phyloP scores from a whole-genome alignment of 1,284 basidiomycete species.

The Wolfiporia cocos region DNA sequence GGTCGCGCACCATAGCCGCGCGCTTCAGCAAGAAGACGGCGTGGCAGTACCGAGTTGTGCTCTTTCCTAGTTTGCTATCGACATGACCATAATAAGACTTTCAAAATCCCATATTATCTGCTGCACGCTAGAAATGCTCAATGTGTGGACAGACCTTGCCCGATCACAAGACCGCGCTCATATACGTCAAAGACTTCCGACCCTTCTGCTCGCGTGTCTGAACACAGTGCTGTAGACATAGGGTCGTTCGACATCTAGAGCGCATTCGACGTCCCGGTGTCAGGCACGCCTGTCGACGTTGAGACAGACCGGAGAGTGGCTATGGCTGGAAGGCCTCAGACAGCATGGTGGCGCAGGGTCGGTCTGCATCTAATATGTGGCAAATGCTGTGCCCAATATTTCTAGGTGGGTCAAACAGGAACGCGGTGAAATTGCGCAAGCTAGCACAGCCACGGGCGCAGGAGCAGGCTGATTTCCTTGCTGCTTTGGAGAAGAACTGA shows the following conservation, averaged over 20 bases:
- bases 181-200: conserved; percentile 37
- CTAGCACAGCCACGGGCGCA: conserved; percentile 14
- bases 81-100: background rate
- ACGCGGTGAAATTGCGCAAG: conserved; percentile 38
- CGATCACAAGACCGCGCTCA: conserved; percentile 26
- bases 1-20: conserved; percentile 28
- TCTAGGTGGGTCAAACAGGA: conserved; percentile 24
- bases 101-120: background rate
- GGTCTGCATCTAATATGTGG: conserved; percentile 2
- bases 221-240: conserved; percentile 44
- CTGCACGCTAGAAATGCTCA: conserved; percentile 7
- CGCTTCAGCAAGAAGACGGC: conserved; percentile 35
- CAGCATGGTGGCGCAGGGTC: conserved; percentile 51
- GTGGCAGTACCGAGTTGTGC: conserved; percentile 24
- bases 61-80: background rate
- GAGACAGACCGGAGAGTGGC: conserved; percentile 32
- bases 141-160: conserved; percentile 22
- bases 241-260: conserved; percentile 31
- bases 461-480: too few relatives aligned
- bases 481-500: too few relatives aligned
- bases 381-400: background rate
- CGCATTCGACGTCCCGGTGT: conserved; percentile 33
- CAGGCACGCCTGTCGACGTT: conserved; percentile 41
- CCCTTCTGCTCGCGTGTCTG: conserved; percentile 40
- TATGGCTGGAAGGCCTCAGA: conserved; percentile 45